Evolutionary conservation across 2,329 filamentous ascomycete species (phyloP), one percentile per base, ranked within the genome.

Genomic region (Talaromyces piceae): DNA sequence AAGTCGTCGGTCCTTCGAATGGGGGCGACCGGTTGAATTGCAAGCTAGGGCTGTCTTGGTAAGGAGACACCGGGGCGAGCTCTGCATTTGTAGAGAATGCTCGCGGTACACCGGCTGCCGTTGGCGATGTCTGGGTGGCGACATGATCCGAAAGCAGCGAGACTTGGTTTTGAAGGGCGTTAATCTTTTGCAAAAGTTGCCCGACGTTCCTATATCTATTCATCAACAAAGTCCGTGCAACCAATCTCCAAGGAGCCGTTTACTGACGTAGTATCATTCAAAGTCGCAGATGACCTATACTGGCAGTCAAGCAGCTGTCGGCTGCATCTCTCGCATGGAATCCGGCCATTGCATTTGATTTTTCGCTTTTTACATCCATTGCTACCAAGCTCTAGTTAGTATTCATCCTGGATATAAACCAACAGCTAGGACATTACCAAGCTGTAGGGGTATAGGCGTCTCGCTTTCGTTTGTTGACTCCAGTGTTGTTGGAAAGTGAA

Each of bases 341-440:
- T 26, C 39, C 39, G 39, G 20, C 39, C 39, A 16, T 43, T 43
- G 39, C 39, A 43, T 25, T 43, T 43, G 23, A 43, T 43, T 43
- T 43, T 43, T 12, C 39, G 39, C 6, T 22, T 13, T 13, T 43
- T 43, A 16, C 39, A 43, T 22, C 25, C 39, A 5, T 43, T 43
- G 23, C 39, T 43, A 25, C 23, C 20, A 43, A 43, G 23, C 13
- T 18, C n/a, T 12, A 43, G 8, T 23, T 23, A 43, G 39, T 43
- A 13, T 23, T 6, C 11, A 18, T 25, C 20, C 23, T 26, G 39
- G 7, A 9, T 3, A 43, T 3, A 18, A 43, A 22, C 6, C 20
- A 6, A 43, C n/a, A 22, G n/a, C 11, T 9, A 9, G 39, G 8
- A n/a, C 18, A 18, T 6, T 5, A 43, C 39, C 39, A 43, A 13